These are phyloP conservation scores for Chenopodium formosanum DNA, from an alignment of 148 eudicot genomes.

Conservation along the genomic window DNA sequence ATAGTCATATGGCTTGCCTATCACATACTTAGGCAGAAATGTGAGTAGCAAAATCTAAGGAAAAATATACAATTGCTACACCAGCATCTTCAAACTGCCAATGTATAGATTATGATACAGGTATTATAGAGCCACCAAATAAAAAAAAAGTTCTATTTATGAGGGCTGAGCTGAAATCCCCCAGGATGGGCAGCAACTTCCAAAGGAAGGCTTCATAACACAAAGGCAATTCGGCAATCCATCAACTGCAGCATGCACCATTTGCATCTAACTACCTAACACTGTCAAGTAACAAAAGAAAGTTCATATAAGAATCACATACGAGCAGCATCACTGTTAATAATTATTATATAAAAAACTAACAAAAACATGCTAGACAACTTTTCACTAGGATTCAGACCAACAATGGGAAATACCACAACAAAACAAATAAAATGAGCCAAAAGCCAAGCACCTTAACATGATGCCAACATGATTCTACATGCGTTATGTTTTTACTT, in stretches of 20 bases:
- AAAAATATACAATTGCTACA: slow-evolving; percentile 38
- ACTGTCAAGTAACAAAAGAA: slow-evolving; percentile 10
- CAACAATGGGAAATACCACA: neutral
- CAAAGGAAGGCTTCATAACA: slow-evolving; percentile 6
- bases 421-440: neutral
- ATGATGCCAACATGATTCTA: no score
- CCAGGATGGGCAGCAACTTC: slow-evolving; percentile 13
- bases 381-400: no score
- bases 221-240: neutral
- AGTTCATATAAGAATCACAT: neutral
- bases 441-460: neutral
- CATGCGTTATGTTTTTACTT: neutral
- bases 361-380: no score
- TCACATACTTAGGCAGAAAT: slow-evolving; percentile 11
- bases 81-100: slow-evolving; percentile 26
- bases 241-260: slow-evolving; percentile 9
- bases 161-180: slow-evolving; percentile 12
- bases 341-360: neutral
- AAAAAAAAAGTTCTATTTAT: neutral
- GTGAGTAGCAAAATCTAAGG: slow-evolving; percentile 24
- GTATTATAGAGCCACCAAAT: slow-evolving; percentile 24
- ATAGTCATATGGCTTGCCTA: slow-evolving; percentile 9
- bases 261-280: slow-evolving; percentile 24
- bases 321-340: neutral
- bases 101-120: slow-evolving; percentile 29